Percentiles rank a stretch among this genome's conserved stretches.
Conservation (phyloP, 2,329 filamentous ascomycete genomes). For the Aspergillus sp. region DNA sequence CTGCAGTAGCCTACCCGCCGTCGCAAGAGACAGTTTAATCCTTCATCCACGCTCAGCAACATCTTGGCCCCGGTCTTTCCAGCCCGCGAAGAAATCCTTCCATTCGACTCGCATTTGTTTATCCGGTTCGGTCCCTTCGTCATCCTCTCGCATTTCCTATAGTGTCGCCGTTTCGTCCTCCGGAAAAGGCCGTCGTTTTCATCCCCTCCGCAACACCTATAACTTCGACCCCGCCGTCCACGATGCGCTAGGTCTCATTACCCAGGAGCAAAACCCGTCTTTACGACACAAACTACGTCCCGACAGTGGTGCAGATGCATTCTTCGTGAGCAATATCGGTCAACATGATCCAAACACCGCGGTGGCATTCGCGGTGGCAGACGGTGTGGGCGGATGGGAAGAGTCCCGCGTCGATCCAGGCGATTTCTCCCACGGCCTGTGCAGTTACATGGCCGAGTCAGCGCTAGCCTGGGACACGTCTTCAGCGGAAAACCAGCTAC, state of each 20-base stretch:
- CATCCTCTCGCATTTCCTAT: conserved; percentile 50
- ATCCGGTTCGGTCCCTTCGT: conserved; percentile 13
- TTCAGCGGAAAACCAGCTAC: conserved; percentile 27
- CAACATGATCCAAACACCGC: conserved; percentile 46
- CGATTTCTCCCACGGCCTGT: conserved; percentile 89
- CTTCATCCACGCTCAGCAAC: conserved; percentile 7
- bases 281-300: conserved; percentile 57
- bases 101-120: conserved; percentile 16
- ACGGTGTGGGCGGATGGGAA: conserved; percentile 92
- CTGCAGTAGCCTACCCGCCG: conserved; percentile 26
- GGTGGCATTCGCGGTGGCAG: conserved; percentile 80
- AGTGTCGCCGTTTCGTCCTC: conserved; percentile 67
- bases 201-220: conserved; percentile 61
- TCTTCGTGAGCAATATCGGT: conserved; percentile 80
- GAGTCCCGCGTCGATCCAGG: conserved; percentile 88
- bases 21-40: conserved; percentile 15
- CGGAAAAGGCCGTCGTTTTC: conserved; percentile 61
- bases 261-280: conserved; percentile 37
- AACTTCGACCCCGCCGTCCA: conserved; percentile 54
- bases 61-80: conserved; percentile 1
- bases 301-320: conserved; percentile 87
- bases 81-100: conserved; percentile 15
- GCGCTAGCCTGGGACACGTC: conserved; percentile 51
- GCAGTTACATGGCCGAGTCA: conserved; percentile 79
- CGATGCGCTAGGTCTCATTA: conserved; percentile 29